Base-by-base conservation (phyloP, 164 flowering plant species). In the Liriodendron chinense region DNA sequence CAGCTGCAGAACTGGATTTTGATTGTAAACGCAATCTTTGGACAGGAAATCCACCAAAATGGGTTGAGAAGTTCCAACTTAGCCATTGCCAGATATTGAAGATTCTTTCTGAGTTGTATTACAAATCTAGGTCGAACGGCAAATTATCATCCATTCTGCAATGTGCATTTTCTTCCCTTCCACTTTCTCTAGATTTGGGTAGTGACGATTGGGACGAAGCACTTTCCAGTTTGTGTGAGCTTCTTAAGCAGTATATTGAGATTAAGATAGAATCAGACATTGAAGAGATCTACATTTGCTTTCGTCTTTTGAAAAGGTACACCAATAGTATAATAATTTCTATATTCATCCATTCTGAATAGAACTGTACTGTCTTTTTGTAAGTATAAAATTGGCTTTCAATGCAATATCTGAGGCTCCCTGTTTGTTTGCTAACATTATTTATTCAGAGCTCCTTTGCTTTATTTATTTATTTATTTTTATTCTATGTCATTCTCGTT, bases 201-300 rank as follows among this genome's bases (percentile, higher is more conserved):
- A 73, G 25, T 71, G 84, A 86, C 70, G 83, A 26, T 70, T 75
- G 73, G 77, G 87, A 84, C 77, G 90, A 85, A 75, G 86, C 85
- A 73, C 63, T 82, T 74, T 48, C 70, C 73, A 69, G 78, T 74
- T 77, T 93, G n/a, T 83, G 83, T 78, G 94, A 94, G 80, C 88
- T 94, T 83, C 81, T 94, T 74, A 89, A 77, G 87, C 94, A 92
- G 81, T 92, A 92, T 79, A 80, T 92, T 65, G 82, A 89, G 65
- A 69, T 89, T 67, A 96, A 88, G 84, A 82, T 96, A 65, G 83
- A 86, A 68, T 79, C 79, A 24, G 98, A 96, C 81, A 82, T 96
- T 71, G 99, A 96, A 82, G 98, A 94, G 86, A 86, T 94, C 71
- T 87, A 89, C 78, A 53, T 87, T 57, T 91, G 95, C 80, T 87